Conservation (phyloP, 441 rosid species). For the Pelargonium fulgidum region DNA sequence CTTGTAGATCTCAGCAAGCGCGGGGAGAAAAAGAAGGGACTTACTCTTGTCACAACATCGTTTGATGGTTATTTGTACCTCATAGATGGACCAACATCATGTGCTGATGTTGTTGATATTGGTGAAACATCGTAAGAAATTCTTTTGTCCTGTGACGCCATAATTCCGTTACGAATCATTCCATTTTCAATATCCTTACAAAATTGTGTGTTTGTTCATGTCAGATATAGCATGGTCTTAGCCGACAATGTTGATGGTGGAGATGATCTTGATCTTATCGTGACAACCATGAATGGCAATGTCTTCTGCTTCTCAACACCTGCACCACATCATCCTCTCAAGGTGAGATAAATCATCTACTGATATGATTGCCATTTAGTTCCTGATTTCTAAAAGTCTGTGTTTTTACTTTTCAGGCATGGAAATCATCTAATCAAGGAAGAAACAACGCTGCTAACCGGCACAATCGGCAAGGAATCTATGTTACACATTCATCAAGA, state of each 20-base stretch:
- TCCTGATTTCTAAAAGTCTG: slow-evolving; percentile 2
- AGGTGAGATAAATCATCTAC: slow-evolving; percentile 44
- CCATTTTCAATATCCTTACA: neutral
- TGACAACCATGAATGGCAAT: slow-evolving; percentile 96
- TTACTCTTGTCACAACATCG: slow-evolving; percentile 86
- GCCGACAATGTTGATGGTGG: slow-evolving; percentile 99
- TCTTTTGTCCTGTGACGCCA: slow-evolving; percentile 10
- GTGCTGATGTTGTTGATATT: slow-evolving; percentile 94
- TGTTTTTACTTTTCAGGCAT: slow-evolving; percentile 52
- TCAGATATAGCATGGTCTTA: slow-evolving; percentile 94
- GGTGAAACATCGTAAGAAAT: slow-evolving; percentile 95
- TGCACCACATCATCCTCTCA: slow-evolving; percentile 89
- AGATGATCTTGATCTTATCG: slow-evolving; percentile 96
- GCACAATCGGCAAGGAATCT: slow-evolving; percentile 73
- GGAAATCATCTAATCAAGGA: slow-evolving; percentile 89
- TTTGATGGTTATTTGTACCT: slow-evolving; percentile 96
- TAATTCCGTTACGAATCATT: neutral
- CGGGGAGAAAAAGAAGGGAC: slow-evolving; percentile 78
- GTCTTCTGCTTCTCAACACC: slow-evolving; percentile 99
- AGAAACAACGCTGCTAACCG: slow-evolving; percentile 77
- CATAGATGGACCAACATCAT: slow-evolving; percentile 96
- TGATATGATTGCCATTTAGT: slow-evolving; percentile 13
- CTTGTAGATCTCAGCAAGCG: slow-evolving; percentile 81
- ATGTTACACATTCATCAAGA: slow-evolving; percentile 78
- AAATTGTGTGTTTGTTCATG: slow-evolving; percentile 17